These are phyloP conservation scores for Phytophthora pisi DNA, from an alignment of 352 stramenopile species.

Conservation along the genomic window DNA sequence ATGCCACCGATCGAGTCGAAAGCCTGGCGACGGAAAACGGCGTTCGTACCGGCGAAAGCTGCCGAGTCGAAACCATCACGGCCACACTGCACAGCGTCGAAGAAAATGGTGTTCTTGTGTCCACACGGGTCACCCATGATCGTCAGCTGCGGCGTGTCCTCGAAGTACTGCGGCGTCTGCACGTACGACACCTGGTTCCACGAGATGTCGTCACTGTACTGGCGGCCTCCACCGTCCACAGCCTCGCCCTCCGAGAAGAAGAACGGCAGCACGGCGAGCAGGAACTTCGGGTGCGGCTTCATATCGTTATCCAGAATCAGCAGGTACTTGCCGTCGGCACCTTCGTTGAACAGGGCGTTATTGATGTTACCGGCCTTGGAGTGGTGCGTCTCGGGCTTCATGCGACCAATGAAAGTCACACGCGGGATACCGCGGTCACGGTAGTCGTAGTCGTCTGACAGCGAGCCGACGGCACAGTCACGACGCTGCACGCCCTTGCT, in stretches of 20 bases:
- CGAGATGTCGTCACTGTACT: constrained; percentile 90
- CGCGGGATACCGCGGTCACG: constrained; percentile 85
- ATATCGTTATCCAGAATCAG: constrained; percentile 94
- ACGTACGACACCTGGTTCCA: constrained; percentile 92
- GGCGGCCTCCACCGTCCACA: constrained; percentile 79
- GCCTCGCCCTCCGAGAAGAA: constrained; percentile 91
- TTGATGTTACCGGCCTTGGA: constrained; percentile 94
- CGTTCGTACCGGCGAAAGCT: constrained; percentile 89
- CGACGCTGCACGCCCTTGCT: constrained; percentile 82
- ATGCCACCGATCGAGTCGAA: constrained; percentile 91
- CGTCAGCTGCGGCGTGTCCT: constrained; percentile 82
- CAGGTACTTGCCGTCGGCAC: constrained; percentile 87
- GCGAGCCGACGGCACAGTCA: constrained; percentile 86
- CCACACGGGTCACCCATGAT: constrained; percentile 89
- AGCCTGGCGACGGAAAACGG: constrained; percentile 88
- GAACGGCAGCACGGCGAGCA: constrained; percentile 86
- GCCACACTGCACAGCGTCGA: constrained; percentile 87
- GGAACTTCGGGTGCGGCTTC: constrained; percentile 90
- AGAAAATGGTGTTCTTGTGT: constrained; percentile 93
- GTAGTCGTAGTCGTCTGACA: constrained; percentile 92
- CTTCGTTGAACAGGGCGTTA: constrained; percentile 91
- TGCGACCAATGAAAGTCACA: constrained; percentile 88
- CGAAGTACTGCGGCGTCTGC: constrained; percentile 91
- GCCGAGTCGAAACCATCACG: constrained; percentile 89
- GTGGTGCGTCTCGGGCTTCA: constrained; percentile 90